Evolutionary conservation across 768 basidiomycete species (phyloP).

Genomic region (Auricularia sp.): DNA sequence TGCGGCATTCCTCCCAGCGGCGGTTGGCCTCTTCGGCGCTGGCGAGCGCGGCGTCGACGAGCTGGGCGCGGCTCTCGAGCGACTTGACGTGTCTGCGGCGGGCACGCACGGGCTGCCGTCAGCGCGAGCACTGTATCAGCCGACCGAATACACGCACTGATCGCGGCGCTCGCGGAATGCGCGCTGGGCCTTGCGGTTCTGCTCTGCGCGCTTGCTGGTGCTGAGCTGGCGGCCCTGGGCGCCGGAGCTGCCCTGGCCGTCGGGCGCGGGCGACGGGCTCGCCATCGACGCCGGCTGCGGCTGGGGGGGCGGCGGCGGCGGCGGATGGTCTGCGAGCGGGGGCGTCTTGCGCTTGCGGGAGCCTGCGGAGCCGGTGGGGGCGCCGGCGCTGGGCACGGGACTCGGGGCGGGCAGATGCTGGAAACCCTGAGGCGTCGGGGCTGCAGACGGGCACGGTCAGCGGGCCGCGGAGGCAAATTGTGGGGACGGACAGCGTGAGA

Average conservation of each 20-base stretch:
- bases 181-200: slow-evolving; percentile 89
- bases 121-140: neutral
- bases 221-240: slow-evolving; percentile 48
- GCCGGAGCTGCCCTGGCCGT: neutral
- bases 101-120: neutral
- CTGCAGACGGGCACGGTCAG: neutral
- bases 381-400: neutral
- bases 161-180: slow-evolving; percentile 87
- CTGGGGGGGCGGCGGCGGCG: slow-evolving; percentile 11
- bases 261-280: neutral
- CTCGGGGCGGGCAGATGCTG: neutral
- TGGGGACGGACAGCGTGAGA: neutral
- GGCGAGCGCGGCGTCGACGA: slow-evolving; percentile 76
- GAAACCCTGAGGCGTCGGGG: neutral
- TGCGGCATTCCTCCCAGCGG: slow-evolving; percentile 86
- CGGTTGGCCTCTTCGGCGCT: slow-evolving; percentile 83
- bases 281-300: slow-evolving; percentile 14
- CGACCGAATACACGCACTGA: slow-evolving; percentile 44
- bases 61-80: slow-evolving; percentile 74
- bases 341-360: slow-evolving; percentile 63
- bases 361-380: neutral
- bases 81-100: slow-evolving; percentile 68
- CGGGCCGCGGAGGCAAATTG: neutral
- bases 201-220: slow-evolving; percentile 81
- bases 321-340: slow-evolving; percentile 26